Base-by-base conservation (phyloP, 73 alveolate species). In the Uronychia setigera region DNA sequence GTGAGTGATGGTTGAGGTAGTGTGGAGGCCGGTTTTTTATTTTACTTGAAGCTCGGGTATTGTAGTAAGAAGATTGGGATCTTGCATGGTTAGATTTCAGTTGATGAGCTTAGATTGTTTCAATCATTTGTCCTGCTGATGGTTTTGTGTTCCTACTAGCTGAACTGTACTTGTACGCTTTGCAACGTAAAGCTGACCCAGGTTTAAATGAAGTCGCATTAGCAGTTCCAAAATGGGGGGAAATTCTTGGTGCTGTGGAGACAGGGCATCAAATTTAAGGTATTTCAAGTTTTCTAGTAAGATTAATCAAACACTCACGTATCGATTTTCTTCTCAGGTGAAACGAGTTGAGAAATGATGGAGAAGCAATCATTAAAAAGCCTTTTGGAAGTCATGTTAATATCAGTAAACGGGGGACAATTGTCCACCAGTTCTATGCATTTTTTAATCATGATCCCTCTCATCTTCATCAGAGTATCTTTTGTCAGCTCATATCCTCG, bases 321-420 rank as follows among this genome's bases (percentile, higher is more conserved):
- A 19, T 11, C n/a, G n/a, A 11, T 19, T 46, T 46, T 5, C 67
- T 46, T 46, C 67, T 46, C n/a, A 11, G 67, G n/a, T 46, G 5
- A 19, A 19, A 46, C 67, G 9, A 76, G 9, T 27, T 76, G 59
- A n/a, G n/a, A n/a, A n/a, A n/a, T n/a, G n/a, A n/a, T n/a, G n/a
- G n/a, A n/a, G 59, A 76, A 28, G 81, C 81, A 76, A 27, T 76
- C 81, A 30, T 76, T 32, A 30, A 76, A 76, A 1, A 76, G 32
- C 59, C 81, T 76, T 58, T 76, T 76, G 59, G 81, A 28, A 9
- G 81, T 76, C 81, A 76, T 26, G 59, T 76, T 76, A 28, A 26
- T 76, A 5, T 30, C 58, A 26, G 28, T 76, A 30, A 76, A 76
- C 9, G 81, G 81, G 9, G 25, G 19, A 26, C 58, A 5, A 31